Base-by-base conservation (phyloP, 768 basidiomycete genomes). In the Phallus indusiatus region DNA sequence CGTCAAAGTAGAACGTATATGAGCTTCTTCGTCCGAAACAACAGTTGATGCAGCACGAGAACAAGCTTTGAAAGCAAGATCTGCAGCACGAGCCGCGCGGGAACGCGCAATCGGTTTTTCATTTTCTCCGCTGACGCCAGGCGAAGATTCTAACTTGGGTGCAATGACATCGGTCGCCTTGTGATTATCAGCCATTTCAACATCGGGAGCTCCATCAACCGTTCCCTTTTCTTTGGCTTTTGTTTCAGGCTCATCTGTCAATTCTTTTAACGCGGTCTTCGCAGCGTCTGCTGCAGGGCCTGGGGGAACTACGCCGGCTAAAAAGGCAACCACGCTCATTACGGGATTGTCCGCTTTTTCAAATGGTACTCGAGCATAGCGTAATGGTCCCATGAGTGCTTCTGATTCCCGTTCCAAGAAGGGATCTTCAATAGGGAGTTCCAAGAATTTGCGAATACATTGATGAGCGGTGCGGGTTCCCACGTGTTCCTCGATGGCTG, bases 291-390 rank as follows among this genome's bases (percentile, higher is more conserved):
- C 89, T 3, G 94, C 95, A 4, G 96, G 88, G 0, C 86, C 85
- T 0, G 93, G 92, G n/a, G 84, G 84, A 7, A 98, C 88, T 10
- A 94, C 93, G 6, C 91, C 89, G 8, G 96, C 93, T 21, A 99
- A 77, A 75, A 97, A 98, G 1, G 96, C 93, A 18, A 98, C 94
- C 21, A 98, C 96, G 70, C 90, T 92, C 93, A 99, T 93, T 17
- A 99, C 92, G 0, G 96, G 96, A 67, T 98, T 98, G 67, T 99
- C 96, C 5, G 90, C 84, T 69, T 93, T 90, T 65, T 93, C 88
- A 68, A 97, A 96, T 0, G 95, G 95, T 56, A 96, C 78, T 16
- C 87, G 74, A 0, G 85, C 83, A 56, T 85, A 92, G 57, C 86
- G 73, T 48, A 94, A 73, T 1, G 86, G 76, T 9, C 91, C 91